Evolutionary conservation across 2,329 filamentous ascomycete species (phyloP).

Genomic region (Alternaria sp.): DNA sequence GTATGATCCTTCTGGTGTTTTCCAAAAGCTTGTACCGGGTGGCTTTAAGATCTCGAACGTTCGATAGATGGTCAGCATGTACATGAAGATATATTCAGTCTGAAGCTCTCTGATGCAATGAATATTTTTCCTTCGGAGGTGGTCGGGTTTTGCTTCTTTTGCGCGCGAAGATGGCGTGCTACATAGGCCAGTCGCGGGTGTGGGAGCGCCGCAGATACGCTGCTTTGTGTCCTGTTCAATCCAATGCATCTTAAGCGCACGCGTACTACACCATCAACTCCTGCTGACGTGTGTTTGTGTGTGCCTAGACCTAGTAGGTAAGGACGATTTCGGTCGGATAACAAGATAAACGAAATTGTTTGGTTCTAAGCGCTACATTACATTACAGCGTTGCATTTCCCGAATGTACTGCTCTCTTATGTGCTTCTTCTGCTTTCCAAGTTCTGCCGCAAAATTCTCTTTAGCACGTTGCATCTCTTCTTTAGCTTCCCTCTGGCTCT

Average conservation of each 20-base stretch:
- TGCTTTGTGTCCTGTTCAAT: background rate
- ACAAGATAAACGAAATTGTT: background rate
- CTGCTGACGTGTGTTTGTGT: too few relatives aligned
- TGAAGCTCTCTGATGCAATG: background rate
- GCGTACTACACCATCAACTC: too few relatives aligned
- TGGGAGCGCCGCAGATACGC: background rate
- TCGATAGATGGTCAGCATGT: background rate
- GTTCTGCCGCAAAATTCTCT: background rate
- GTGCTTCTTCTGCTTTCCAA: background rate
- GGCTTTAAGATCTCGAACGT: constrained; percentile 42
- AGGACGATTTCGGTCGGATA: background rate
- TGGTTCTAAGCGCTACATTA: background rate
- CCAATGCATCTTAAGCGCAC: too few relatives aligned
- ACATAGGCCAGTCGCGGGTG: too few relatives aligned
- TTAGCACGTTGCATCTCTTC: background rate
- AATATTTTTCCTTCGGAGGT: too few relatives aligned
- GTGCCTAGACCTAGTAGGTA: too few relatives aligned
- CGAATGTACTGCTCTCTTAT: background rate
- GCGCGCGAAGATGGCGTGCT: background rate
- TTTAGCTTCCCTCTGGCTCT: background rate
- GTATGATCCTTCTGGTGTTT: constrained; percentile 35
- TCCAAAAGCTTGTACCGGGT: constrained; percentile 36
- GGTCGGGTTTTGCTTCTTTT: background rate
- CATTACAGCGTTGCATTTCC: background rate
- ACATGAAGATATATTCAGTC: background rate